Evolutionary conservation across 176 grass and related monocot species (phyloP).

Genomic region (Panicum miliaceum): DNA sequence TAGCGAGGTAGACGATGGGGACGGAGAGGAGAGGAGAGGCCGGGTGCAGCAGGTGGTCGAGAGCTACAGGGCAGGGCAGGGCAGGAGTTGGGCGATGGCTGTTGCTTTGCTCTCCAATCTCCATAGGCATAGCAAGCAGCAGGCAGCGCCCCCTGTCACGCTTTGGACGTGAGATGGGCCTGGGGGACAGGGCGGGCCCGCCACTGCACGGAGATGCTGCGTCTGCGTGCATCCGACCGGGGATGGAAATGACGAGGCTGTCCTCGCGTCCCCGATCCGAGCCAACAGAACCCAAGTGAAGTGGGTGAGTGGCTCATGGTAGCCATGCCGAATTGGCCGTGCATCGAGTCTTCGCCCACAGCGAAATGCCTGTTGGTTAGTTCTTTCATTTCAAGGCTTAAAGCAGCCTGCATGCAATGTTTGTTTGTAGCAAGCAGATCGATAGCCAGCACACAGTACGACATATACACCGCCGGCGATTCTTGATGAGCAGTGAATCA

Average conservation of each 20-base stretch:
- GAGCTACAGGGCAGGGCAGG: neutral
- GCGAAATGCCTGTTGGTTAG: neutral
- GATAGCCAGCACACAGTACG: no score
- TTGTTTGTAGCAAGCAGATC: no score
- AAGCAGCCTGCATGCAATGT: no score
- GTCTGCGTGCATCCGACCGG: no score
- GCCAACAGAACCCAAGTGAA: neutral
- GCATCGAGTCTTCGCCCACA: slow-evolving; percentile 12
- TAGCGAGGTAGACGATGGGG: neutral
- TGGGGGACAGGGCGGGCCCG: slow-evolving; percentile 39
- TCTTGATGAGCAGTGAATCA: no score
- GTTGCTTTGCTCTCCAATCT: neutral
- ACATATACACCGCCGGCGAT: no score
- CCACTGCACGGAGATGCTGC: slow-evolving; percentile 47
- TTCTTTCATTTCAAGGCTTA: no score
- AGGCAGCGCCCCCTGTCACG: slow-evolving; percentile 6
- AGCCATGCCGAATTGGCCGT: neutral
- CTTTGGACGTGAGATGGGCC: slow-evolving; percentile 44
- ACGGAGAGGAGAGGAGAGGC: neutral
- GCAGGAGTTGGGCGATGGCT: slow-evolving; percentile 37
- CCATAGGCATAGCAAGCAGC: neutral
- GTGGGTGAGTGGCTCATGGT: neutral
- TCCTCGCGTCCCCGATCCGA: neutral
- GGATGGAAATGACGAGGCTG: slow-evolving; percentile 14
- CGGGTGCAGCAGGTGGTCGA: neutral